A percentile compares a stretch with the other conserved stretches of the same genome.
Evolutionary conservation across 768 basidiomycete genomes (phyloP).

Genomic region (Kockovaella imperatae): DNA sequence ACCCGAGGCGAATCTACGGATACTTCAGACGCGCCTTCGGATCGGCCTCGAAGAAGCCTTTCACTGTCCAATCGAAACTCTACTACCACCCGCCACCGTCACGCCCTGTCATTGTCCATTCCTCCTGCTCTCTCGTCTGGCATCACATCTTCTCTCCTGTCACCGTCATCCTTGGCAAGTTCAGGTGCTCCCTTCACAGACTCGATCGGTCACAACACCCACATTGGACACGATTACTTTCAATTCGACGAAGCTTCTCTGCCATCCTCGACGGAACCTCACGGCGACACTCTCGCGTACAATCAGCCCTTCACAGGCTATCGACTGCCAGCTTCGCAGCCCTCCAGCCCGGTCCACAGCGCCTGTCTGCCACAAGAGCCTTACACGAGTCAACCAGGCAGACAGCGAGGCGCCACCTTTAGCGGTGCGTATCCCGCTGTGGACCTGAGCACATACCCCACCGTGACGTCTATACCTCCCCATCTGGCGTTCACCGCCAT

Average conservation of each 20-base stretch:
- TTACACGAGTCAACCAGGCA: slow-evolving; percentile 19
- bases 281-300: slow-evolving; percentile 3
- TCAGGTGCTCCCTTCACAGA: slow-evolving; percentile 30
- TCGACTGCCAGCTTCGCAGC: slow-evolving; percentile 37
- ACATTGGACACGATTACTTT: slow-evolving; percentile 29
- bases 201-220: slow-evolving; percentile 13
- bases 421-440: slow-evolving; percentile 31
- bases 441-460: slow-evolving; percentile 8
- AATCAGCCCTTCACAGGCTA: slow-evolving; percentile 13
- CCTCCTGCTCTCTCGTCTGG: slow-evolving; percentile 12
- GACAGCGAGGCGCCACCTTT: slow-evolving; percentile 40
- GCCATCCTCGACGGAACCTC: slow-evolving; percentile 14
- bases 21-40: slow-evolving; percentile 12
- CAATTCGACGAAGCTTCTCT: slow-evolving; percentile 23
- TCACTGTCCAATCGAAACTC: slow-evolving; percentile 13
- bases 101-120: slow-evolving; percentile 31
- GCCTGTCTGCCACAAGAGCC: slow-evolving; percentile 25
- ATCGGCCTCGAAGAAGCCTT: slow-evolving; percentile 7
- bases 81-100: slow-evolving; percentile 11
- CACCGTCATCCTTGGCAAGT: slow-evolving; percentile 21
- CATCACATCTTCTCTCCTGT: slow-evolving; percentile 12
- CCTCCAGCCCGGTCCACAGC: slow-evolving; percentile 31
- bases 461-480: slow-evolving; percentile 22
- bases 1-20: slow-evolving; percentile 31
- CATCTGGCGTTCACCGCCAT: slow-evolving; percentile 28